phyloP scores from a whole-genome alignment of 1,284 basidiomycete genomes.

The Garcileccinum viscosum region DNA sequence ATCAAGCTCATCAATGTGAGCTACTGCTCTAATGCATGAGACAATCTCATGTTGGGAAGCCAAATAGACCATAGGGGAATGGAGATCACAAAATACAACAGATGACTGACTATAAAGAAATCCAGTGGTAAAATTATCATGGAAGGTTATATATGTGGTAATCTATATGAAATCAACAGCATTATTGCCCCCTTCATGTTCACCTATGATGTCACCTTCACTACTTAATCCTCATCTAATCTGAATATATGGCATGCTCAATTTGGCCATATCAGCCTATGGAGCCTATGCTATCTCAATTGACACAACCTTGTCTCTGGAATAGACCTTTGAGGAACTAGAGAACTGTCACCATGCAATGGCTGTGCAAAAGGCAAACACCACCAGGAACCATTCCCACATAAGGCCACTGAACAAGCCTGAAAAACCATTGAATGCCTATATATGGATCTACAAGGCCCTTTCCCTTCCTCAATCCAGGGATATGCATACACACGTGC shows the following conservation, averaged over 20 bases:
- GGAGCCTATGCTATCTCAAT: constrained; percentile 1
- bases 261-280: constrained; percentile 14
- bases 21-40: constrained; percentile 16
- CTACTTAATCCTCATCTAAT: background rate
- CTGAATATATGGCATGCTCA: constrained; percentile 19
- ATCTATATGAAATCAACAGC: background rate
- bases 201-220: background rate
- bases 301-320: constrained; percentile 11
- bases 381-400: background rate
- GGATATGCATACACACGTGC: constrained; percentile 11
- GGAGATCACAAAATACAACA: background rate
- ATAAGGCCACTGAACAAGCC: background rate
- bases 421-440: background rate
- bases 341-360: constrained; percentile 4
- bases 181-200: background rate
- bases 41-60: constrained; percentile 22
- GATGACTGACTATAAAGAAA: background rate
- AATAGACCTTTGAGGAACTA: constrained; percentile 7
- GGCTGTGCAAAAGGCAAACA: constrained; percentile 14
- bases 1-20: constrained; percentile 18
- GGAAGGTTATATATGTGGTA: background rate
- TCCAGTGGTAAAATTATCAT: background rate
- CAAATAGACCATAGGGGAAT: constrained; percentile 7
- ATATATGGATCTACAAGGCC: constrained; percentile 18
- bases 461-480: constrained; percentile 3